These are phyloP conservation scores for Boletus patriciae DNA, from an alignment of 768 basidiomycete species.

Conservation along the genomic window DNA sequence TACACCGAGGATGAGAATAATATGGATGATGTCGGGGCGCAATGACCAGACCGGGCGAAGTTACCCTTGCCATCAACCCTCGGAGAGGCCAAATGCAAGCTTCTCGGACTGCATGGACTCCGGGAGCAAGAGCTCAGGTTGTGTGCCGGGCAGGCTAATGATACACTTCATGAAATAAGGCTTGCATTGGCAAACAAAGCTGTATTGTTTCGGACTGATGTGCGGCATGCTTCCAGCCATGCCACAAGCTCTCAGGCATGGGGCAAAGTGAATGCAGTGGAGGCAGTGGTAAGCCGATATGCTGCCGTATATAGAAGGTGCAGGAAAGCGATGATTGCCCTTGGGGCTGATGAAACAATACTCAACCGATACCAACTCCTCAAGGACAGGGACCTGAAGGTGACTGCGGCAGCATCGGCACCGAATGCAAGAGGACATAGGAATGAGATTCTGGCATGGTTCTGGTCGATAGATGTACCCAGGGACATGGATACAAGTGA, in stretches of 20 bases:
- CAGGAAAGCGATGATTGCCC: not conserved
- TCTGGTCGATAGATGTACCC: too few species aligned
- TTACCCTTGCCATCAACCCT: not conserved
- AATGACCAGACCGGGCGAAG: not conserved
- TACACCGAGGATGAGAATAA: too few species aligned
- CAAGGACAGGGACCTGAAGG: not conserved
- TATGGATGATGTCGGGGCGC: too few species aligned
- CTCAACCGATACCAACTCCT: not conserved
- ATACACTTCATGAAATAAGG: not conserved
- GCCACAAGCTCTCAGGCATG: not conserved
- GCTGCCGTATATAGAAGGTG: not conserved
- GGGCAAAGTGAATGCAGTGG: not conserved
- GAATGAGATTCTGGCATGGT: too few species aligned
- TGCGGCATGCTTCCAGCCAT: not conserved
- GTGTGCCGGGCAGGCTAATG: accelerated
- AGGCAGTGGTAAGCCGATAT: not conserved
- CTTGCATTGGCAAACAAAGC: not conserved
- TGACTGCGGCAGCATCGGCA: not conserved
- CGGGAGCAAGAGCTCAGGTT: not conserved
- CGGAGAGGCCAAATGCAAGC: not conserved
- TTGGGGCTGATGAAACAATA: not conserved
- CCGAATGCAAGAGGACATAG: too few species aligned
- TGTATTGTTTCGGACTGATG: not conserved
- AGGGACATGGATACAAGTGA: too few species aligned
- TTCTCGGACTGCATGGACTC: accelerated